Base-by-base conservation (phyloP, 257 asterid genomes). In the Lithospermum erythrorhizon region DNA sequence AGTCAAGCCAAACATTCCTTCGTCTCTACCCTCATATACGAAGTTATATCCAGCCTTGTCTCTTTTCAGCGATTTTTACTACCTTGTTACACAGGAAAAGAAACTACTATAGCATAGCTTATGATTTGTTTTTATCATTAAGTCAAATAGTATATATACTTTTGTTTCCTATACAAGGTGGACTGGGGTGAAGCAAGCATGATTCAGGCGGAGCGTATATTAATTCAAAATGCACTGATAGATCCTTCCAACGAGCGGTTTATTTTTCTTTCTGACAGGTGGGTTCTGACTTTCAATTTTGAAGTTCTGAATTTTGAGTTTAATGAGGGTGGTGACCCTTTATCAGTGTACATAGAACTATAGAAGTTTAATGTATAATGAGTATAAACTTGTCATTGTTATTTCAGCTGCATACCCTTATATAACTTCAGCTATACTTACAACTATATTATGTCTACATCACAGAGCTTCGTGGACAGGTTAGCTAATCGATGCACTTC, bases 111-210 rank as follows among this genome's bases (percentile, higher is more conserved):
- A 3, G 45, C 45, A 4, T 35, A 35, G 45, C 7, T 6, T 35
- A 35, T 35, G 30, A 27, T 3, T 27, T 35, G 14, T 35, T 35
- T 27, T 27, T 27, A 27, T 27, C 4, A 27, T 27, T 9, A 35
- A 8, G 56, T 63, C 61, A 62, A 65, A 37, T 54, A 59, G 17
- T 41, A 41, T 41, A 41, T 11, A 41, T 41, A 41, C 13, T 41
- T 41, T 41, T 77, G 61, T 67, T 68, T 72, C 64, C 72, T 75
- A 80, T 2, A 71, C 58, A 82, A 93, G 98, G 94, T 93, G 80
- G 98, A 89, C 59, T 93, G 98, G 98, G 98, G 98, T 80, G 98
- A 84, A 75, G 94, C 97, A 65, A 93, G 79, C 82, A 93, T 93
- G 98, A 79, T 93, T 72, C 97, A 73, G 83, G 98, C 98, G 55